Percentiles rank a stretch among this genome's conserved stretches.
Conservation (phyloP, 2,329 filamentous ascomycete species). For the Aspergillus sclerotialis region DNA sequence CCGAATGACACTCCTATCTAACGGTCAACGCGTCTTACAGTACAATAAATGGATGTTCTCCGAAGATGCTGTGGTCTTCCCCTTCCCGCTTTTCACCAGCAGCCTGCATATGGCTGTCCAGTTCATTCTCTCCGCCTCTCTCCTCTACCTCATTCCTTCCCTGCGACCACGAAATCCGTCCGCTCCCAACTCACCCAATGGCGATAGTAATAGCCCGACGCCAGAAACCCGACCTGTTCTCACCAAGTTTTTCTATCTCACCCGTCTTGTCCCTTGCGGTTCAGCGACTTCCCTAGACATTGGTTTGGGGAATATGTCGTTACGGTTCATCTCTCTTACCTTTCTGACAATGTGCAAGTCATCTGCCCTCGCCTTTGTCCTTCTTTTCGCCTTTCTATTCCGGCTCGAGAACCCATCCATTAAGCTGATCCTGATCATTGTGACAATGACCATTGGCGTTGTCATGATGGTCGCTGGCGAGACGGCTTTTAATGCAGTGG, state of each 20-base stretch:
- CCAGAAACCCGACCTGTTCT: slow-evolving; percentile 57
- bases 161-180: slow-evolving; percentile 58
- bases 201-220: slow-evolving; percentile 34
- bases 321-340: slow-evolving; percentile 92
- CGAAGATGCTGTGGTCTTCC: slow-evolving; percentile 74
- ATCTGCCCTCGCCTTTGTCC: slow-evolving; percentile 87
- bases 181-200: slow-evolving; percentile 28
- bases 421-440: slow-evolving; percentile 79
- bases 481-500: slow-evolving; percentile 76
- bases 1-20: too few relatives aligned
- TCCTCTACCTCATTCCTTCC: slow-evolving; percentile 76
- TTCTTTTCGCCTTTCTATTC: slow-evolving; percentile 92
- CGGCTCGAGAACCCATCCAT: slow-evolving; percentile 80
- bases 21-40: too few relatives aligned
- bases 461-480: slow-evolving; percentile 98
- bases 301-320: slow-evolving; percentile 87
- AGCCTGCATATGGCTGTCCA: slow-evolving; percentile 94
- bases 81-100: slow-evolving; percentile 91
- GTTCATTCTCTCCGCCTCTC: slow-evolving; percentile 68
- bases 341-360: slow-evolving; percentile 99
- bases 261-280: slow-evolving; percentile 84
- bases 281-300: slow-evolving; percentile 91
- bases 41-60: slow-evolving; percentile 99
- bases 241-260: slow-evolving; percentile 86
- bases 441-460: slow-evolving; percentile 85